Conservation (phyloP, 495 filamentous ascomycete genomes). For the Penicillium macrosclerotiorum region DNA sequence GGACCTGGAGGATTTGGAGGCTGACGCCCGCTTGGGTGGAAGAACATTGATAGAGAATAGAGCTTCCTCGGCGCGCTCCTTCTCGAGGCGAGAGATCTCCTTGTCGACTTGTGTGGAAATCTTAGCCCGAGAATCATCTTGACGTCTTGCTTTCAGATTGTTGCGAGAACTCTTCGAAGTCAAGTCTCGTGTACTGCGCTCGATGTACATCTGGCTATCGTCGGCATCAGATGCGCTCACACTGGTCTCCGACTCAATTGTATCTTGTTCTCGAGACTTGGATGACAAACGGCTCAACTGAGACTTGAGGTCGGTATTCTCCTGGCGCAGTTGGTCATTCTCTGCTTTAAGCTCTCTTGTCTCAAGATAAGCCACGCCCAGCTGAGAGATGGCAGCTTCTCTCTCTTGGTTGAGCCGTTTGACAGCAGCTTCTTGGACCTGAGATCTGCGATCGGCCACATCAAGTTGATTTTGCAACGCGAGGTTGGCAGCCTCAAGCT, state of each 20-base stretch:
- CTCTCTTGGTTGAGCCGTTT: slow-evolving; percentile 62
- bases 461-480: slow-evolving; percentile 58
- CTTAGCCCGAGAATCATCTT: slow-evolving; percentile 33
- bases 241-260: slow-evolving; percentile 29
- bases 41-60: slow-evolving; percentile 44
- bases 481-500: slow-evolving; percentile 57
- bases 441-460: slow-evolving; percentile 54
- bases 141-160: slow-evolving; percentile 27
- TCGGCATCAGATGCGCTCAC: slow-evolving; percentile 28
- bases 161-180: slow-evolving; percentile 35
- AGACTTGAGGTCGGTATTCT: slow-evolving; percentile 47
- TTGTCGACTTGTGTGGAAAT: slow-evolving; percentile 42
- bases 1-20: slow-evolving; percentile 21
- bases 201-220: slow-evolving; percentile 32
- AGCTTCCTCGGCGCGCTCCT: slow-evolving; percentile 45
- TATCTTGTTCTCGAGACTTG: slow-evolving; percentile 30
- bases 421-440: slow-evolving; percentile 58
- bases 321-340: slow-evolving; percentile 47
- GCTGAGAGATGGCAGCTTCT: slow-evolving; percentile 62
- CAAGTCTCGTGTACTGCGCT: slow-evolving; percentile 34
- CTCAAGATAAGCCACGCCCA: slow-evolving; percentile 61
- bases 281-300: slow-evolving; percentile 31
- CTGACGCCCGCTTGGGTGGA: slow-evolving; percentile 21
- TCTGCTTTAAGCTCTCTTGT: slow-evolving; percentile 62
- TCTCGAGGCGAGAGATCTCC: slow-evolving; percentile 43